Evolutionary conservation across 768 basidiomycete species (phyloP), one percentile per base, ranked within the genome.

Genomic region (Calocybe indica): DNA sequence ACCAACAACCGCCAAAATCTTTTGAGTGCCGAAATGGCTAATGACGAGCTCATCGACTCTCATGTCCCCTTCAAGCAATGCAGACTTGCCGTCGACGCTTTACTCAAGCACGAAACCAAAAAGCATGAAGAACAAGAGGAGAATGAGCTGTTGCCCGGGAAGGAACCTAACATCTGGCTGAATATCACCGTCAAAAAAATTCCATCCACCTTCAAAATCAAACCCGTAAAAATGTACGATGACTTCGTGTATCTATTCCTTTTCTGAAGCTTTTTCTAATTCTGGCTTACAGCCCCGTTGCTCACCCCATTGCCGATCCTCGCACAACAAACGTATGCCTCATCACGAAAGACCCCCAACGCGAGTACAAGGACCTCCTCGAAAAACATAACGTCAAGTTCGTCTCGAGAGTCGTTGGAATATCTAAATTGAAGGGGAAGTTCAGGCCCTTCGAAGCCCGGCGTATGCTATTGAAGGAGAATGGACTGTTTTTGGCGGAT

Each of bases 281-380:
- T 5, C 56, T 84, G 15, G 29, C 34, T 28, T 14, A n/a, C 13
- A 60, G 92, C 49, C 83, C 87, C 5, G 74, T 99, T 39, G 80
- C 78, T 35, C 77, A 96, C 61, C 88, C 88, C 31, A 67, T 91
- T 51, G 80, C 90, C 59, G 93, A 90, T 72, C 95, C 87, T 9
- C 82, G 88, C 43, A 82, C 77, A 10, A 82, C 81, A 5, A 67
- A 86, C 7, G 75, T 99, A 43, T 97, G 94, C 65, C 74, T 99
- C 43, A 86, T 99, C 65, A 88, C 88, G 43, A 98, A 97, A 68
- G 91, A 95, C 63, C 95, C 95, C 1, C 95, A 98, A 58, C 74
- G 95, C 39, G 78, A 92, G 62, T 99, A 97, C 76, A 99, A 99
- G 65, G 91, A 95, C 61, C 83, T 96, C 8, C 73, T 99, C 6